phyloP scores from a whole-genome alignment of 306 rosid genomes.

The Sesbania bispinosa region DNA sequence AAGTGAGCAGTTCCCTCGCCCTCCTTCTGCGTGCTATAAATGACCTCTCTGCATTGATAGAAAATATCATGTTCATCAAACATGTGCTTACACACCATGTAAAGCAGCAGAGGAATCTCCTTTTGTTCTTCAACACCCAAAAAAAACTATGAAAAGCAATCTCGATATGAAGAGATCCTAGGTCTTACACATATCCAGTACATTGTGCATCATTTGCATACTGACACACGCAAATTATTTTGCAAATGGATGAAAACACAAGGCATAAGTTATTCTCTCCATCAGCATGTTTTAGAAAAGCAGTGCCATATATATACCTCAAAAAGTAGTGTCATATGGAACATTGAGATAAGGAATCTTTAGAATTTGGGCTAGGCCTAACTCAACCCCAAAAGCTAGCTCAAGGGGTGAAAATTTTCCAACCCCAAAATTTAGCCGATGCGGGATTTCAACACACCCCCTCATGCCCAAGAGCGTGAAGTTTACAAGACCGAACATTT shows the following conservation, averaged over 20 bases:
- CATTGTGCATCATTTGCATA: neutral
- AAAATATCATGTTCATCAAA: slow-evolving; percentile 25
- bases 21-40: slow-evolving; percentile 59
- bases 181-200: neutral
- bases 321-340: neutral
- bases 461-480: no score
- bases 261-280: neutral
- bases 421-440: no score
- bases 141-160: neutral
- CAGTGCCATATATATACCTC: neutral
- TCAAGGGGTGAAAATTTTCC: no score
- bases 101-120: neutral
- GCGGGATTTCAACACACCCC: no score
- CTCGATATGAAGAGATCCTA: slow-evolving; percentile 8
- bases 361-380: no score
- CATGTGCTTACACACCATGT: neutral
- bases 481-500: no score
- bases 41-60: slow-evolving; percentile 68
- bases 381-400: no score
- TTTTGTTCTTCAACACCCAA: neutral
- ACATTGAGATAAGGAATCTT: no score
- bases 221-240: neutral
- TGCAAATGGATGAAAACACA: neutral
- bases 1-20: slow-evolving; percentile 65
- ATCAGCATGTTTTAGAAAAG: neutral